Percentiles rank a stretch among this genome's conserved stretches.
These are phyloP conservation scores for Fusarium ramigenum DNA, from an alignment of 2,329 filamentous ascomycete species.

Conservation along the genomic window DNA sequence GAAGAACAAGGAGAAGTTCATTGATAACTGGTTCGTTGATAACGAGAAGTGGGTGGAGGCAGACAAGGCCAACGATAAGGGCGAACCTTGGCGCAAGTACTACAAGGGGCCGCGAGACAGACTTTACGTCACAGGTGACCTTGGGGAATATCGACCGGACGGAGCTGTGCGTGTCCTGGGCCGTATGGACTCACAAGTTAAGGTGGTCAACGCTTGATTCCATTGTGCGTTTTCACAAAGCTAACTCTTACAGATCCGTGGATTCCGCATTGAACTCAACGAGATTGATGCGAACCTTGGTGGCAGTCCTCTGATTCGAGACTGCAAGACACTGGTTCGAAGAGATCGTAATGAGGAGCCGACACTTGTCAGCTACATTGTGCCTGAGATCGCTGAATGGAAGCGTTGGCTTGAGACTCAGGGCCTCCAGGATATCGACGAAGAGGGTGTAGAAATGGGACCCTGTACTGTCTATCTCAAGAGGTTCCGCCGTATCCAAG, in stretches of 20 bases:
- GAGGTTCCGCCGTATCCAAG: slow-evolving; percentile 57
- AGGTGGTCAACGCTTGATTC: not conserved
- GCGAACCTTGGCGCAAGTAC: slow-evolving; percentile 69
- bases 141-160: slow-evolving; percentile 62
- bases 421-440: slow-evolving; percentile 63
- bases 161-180: not conserved
- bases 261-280: slow-evolving; percentile 92
- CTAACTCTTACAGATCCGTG: slow-evolving; percentile 72
- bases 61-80: slow-evolving; percentile 58
- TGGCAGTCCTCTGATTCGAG: slow-evolving; percentile 77
- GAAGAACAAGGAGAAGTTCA: slow-evolving; percentile 78
- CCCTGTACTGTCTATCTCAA: slow-evolving; percentile 53
- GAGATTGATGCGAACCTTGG: slow-evolving; percentile 90
- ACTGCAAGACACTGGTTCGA: slow-evolving; percentile 83
- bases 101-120: slow-evolving; percentile 82
- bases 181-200: not conserved
- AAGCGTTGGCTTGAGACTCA: slow-evolving; percentile 67
- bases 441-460: slow-evolving; percentile 60
- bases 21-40: slow-evolving; percentile 88
- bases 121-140: slow-evolving; percentile 86
- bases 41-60: slow-evolving; percentile 71
- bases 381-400: slow-evolving; percentile 77
- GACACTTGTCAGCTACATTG: slow-evolving; percentile 88
- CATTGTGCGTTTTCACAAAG: not conserved
- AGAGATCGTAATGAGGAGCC: slow-evolving; percentile 67